Percentiles rank a stretch among this genome's conserved stretches.
phyloP scores from a whole-genome alignment of 805 yeast genomes.

The Hyphopichia homilentoma region DNA sequence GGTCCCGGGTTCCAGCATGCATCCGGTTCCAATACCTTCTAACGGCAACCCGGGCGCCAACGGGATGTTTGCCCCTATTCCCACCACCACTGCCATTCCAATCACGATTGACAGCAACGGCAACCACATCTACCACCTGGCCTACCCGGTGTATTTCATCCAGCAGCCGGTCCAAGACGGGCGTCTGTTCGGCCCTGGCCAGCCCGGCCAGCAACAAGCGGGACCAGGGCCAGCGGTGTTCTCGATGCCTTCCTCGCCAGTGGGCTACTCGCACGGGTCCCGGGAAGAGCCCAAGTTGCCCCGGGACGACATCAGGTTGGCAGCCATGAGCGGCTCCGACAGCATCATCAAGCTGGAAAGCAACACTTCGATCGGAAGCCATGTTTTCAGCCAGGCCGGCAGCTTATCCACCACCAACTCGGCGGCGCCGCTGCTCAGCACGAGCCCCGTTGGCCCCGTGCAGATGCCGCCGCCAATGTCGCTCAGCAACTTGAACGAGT shows the following conservation, averaged over 20 bases:
- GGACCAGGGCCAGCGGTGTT: constrained; percentile 19
- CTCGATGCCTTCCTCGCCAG: constrained; percentile 29
- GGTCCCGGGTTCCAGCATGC: no score
- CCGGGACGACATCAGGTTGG: constrained; percentile 12
- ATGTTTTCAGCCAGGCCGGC: constrained; percentile 22
- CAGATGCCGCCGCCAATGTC: constrained; percentile 11
- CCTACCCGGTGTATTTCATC: constrained; percentile 36
- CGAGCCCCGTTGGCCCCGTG: constrained; percentile 22
- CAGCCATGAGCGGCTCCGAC: constrained; percentile 3
- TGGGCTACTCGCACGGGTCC: constrained; percentile 9
- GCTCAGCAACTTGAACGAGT: constrained; percentile 30
- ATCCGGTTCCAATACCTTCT: no score
- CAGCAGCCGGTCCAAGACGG: constrained; percentile 13
- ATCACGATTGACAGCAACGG: constrained; percentile 30
- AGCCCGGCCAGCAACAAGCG: neutral
- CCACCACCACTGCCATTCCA: constrained; percentile 16
- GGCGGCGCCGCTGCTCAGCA: constrained; percentile 24
- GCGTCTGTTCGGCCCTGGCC: neutral
- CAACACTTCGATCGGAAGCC: constrained; percentile 21
- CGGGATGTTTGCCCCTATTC: neutral
- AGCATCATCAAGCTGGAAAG: constrained; percentile 23
- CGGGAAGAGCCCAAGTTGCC: neutral
- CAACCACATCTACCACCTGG: constrained; percentile 26
- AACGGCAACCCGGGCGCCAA: neutral
- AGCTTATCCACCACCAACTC: constrained; percentile 23